Evolutionary conservation across 148 eudicot genomes (phyloP), one percentile per base, ranked within the genome.

Genomic region (Heliosperma pusillum): DNA sequence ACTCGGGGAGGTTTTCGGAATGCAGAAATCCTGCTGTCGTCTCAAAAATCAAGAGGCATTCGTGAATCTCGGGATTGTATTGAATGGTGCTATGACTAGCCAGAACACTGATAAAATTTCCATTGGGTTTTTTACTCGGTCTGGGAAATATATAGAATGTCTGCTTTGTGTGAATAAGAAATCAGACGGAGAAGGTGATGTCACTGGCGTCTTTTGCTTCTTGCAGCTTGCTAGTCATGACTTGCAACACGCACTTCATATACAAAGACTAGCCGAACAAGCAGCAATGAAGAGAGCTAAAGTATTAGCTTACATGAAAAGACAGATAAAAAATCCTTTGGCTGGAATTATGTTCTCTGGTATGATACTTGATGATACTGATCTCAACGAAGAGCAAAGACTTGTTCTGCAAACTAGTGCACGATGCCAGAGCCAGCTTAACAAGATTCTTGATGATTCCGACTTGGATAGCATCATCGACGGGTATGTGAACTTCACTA

Each of bases 161-260:
- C 77, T 94, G 52, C 86, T 94, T 57, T 87, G 96, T 71, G 90
- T 86, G 30, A 90, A 84, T 86, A 89, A 88, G 79, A 89, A 85
- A 71, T 33, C 90, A 71, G 92, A 92, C 45, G 79, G 80, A 10
- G 96, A 94, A 78, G 97, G 97, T 25, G 62, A 82, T 0, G 82
- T 89, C 15, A 94, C 92, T 17, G 97, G 98, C 10, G 76, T 88
- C 42, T 94, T 94, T 78, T 94, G 97, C 80, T 94, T 94, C 84
- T 76, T 94, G 87, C 98, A 94, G 87, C 85, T 94, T 52, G 93
- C 98, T 40, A 94, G 98, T 83, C 96, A 78, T 22, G 98, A 94
- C 73, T 81, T 94, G 76, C 98, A 90, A 29, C 97, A 89, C 74
- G 97, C 97, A 0, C 88, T 94, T 62, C 97, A 94, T 75, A 75